Conservation (phyloP, 208 protist species). For the Leishmania turanica region DNA sequence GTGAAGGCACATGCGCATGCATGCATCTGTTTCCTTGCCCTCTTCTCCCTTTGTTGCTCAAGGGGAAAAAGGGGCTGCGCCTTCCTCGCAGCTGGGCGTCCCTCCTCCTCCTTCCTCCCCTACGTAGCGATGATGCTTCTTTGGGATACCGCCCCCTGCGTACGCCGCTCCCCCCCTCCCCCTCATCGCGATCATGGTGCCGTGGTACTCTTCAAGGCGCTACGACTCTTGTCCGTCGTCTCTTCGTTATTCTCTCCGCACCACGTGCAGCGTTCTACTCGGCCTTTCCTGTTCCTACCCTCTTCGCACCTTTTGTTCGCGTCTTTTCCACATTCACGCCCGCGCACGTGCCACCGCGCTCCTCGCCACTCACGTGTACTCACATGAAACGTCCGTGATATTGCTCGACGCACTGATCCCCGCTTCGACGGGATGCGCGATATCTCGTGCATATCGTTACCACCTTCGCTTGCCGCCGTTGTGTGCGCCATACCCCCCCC, state of each 20-base stretch:
- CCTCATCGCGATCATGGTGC: background rate
- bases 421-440: background rate
- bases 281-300: background rate
- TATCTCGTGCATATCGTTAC: background rate
- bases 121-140: background rate
- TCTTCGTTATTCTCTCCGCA: background rate
- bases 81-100: background rate
- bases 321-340: background rate
- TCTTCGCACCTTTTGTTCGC: background rate
- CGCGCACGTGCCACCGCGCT: background rate
- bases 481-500: background rate
- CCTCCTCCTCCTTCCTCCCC: no score
- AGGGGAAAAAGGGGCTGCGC: background rate
- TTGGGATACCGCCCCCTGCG: background rate
- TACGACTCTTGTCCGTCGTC: background rate
- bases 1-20: background rate
- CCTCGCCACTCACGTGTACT: background rate
- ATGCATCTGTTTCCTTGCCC: background rate
- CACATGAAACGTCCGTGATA: background rate
- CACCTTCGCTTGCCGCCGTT: background rate
- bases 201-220: background rate
- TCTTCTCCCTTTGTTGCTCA: background rate
- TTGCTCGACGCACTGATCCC: background rate
- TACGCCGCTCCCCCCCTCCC: background rate
- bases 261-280: background rate